Evolutionary conservation across 441 rosid genomes (phyloP), one percentile per base, ranked within the genome.

Genomic region (Geranium incanum): DNA sequence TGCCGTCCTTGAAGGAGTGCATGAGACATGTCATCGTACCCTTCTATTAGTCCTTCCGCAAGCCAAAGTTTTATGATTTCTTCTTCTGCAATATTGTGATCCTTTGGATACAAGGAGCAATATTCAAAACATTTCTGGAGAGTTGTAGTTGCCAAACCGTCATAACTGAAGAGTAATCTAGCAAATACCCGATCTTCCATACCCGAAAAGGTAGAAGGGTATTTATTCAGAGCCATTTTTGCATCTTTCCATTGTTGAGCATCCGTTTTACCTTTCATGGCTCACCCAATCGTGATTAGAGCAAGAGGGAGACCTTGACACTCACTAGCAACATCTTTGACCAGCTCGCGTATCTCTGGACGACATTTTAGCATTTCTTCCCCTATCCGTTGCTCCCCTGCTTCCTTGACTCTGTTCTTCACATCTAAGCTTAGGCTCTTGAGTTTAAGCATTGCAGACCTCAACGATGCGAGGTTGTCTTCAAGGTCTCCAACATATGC

Each of bases 401-500:
- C 52, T 78, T 63, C 19, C 2, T 6, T 6, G 13, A 72, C 68
- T 9, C 11, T 36, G 3, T 38, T 57, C 38, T 6, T 21, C 50
- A 74, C 18, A 21, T 74, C 70, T 15, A 50, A 6, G 16, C 3
- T 33, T 36, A 60, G 7, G 1, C 3, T 2, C 3, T 36, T 64
- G 33, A 81, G 71, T 8, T 52, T n/a, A n/a, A 6, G 4, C 68
- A 0, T 62, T 18, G 36, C 28, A 0, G 18, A 33, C 37, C 28
- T 33, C 52, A 78, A 13, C 0, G 21, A 39, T 1, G 23, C 1
- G 0, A 76, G 68, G 13, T 69, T 68, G 2, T 71, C 69, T 38
- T 43, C 70, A 16, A 74, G 70, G 59, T 7, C 7, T 55, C 36
- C 33, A 52, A 75, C 38, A 70, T 63, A 70, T 6, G 18, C 71